Evolutionary conservation across 148 eudicot genomes (phyloP).

Genomic region (Diospyros lotus): DNA sequence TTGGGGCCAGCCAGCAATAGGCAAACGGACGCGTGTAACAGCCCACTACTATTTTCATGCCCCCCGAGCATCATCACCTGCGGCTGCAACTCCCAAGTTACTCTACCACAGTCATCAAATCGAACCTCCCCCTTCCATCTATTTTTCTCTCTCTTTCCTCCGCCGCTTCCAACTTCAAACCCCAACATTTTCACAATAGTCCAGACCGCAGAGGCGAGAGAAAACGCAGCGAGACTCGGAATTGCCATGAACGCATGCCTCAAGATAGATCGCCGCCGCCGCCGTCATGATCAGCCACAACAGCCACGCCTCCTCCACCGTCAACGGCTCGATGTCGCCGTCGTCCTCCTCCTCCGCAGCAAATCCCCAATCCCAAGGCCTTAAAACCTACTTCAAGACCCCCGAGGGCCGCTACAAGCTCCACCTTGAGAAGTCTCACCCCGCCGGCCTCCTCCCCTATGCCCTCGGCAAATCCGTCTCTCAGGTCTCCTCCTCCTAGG

Average conservation of each 20-base stretch:
- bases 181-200: neutral
- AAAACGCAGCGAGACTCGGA: neutral
- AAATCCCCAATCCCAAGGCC: constrained; percentile 10
- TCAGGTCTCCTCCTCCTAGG: constrained; percentile 25
- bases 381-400: constrained; percentile 40
- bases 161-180: too few relatives aligned
- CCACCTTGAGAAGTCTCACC: constrained; percentile 35
- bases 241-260: constrained; percentile 25
- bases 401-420: constrained; percentile 45
- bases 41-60: neutral
- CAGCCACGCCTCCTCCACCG: neutral
- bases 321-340: constrained; percentile 26
- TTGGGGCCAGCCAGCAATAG: neutral
- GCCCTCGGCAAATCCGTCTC: constrained; percentile 37
- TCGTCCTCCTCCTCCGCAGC: constrained; percentile 14
- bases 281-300: constrained; percentile 16
- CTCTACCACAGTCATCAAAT: neutral
- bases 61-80: neutral
- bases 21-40: neutral
- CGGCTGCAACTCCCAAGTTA: neutral
- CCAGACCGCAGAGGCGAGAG: neutral
- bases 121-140: too few relatives aligned
- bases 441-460: constrained; percentile 33
- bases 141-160: too few relatives aligned
- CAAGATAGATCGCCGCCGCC: constrained; percentile 12